Evolutionary conservation across 257 asterid species (phyloP).

Genomic region (Cinchona pubescens): DNA sequence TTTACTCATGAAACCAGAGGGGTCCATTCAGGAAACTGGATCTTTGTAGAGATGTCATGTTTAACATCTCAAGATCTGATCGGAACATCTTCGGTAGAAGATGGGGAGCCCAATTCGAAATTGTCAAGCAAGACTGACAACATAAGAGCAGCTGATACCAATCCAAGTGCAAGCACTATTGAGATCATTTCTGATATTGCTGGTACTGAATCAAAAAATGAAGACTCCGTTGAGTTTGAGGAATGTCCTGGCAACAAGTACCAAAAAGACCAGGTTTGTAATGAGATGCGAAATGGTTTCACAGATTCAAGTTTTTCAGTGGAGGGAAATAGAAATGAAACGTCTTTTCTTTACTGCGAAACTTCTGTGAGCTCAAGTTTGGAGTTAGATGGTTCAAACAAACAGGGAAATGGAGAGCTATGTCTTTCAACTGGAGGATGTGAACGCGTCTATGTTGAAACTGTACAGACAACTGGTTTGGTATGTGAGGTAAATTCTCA

Average conservation of each 20-base stretch:
- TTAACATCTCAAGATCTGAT: background rate
- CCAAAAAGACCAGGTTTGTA: background rate
- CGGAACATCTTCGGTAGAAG: background rate
- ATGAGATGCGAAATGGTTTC: background rate
- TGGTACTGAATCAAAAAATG: background rate
- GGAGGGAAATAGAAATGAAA: background rate
- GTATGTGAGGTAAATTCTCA: constrained; percentile 25
- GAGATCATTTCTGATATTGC: background rate
- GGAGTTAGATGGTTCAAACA: background rate
- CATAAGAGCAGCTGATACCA: background rate
- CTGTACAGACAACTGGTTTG: constrained; percentile 15
- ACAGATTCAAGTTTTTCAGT: background rate
- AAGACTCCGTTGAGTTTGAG: background rate
- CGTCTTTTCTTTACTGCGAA: background rate
- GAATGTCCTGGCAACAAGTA: background rate
- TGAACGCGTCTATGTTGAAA: background rate
- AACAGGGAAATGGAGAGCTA: background rate
- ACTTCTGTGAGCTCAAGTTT: background rate
- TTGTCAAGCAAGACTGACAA: background rate
- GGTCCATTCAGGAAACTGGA: background rate
- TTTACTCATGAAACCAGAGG: background rate
- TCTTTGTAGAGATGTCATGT: background rate
- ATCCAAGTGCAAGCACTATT: background rate
- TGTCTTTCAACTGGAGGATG: background rate
- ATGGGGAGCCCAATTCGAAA: background rate